A percentile compares a stretch with the other conserved stretches of the same genome.
Evolutionary conservation across 495 filamentous ascomycete genomes (phyloP).

Genomic region (Penicillium coprophilum): DNA sequence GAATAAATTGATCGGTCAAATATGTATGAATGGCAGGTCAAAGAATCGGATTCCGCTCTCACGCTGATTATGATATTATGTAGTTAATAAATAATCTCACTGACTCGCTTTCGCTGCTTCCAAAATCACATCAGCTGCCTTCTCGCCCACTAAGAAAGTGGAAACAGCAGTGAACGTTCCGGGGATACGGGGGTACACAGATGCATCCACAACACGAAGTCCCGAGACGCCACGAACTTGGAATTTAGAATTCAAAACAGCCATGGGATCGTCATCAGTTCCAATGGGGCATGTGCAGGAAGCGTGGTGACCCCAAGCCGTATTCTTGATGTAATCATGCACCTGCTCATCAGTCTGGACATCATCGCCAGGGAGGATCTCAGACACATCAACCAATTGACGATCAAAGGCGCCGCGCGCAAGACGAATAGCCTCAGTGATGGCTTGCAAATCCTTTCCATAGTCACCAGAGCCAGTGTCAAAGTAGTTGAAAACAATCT

Average conservation of each 20-base stretch:
- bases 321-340: constrained; percentile 50
- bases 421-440: constrained; percentile 49
- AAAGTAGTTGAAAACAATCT: constrained; percentile 60
- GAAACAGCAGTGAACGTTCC: constrained; percentile 58
- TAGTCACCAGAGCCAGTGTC: constrained; percentile 38
- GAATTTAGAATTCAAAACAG: constrained; percentile 59
- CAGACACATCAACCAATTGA: constrained; percentile 30
- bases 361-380: constrained; percentile 48
- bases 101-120: background rate
- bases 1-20: background rate
- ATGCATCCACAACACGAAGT: constrained; percentile 62
- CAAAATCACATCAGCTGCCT: constrained; percentile 52
- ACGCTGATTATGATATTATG: background rate
- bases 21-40: background rate
- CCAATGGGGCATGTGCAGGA: constrained; percentile 61
- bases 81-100: background rate
- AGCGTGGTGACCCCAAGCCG: constrained; percentile 61
- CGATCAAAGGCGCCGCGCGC: constrained; percentile 41
- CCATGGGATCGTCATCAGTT: constrained; percentile 53
- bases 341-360: constrained; percentile 42
- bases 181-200: constrained; percentile 57
- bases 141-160: constrained; percentile 63
- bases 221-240: constrained; percentile 53
- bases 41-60: background rate
- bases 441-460: constrained; percentile 44